Conservation (phyloP, 2,329 filamentous ascomycete genomes). For the Aspergillus ruber region DNA sequence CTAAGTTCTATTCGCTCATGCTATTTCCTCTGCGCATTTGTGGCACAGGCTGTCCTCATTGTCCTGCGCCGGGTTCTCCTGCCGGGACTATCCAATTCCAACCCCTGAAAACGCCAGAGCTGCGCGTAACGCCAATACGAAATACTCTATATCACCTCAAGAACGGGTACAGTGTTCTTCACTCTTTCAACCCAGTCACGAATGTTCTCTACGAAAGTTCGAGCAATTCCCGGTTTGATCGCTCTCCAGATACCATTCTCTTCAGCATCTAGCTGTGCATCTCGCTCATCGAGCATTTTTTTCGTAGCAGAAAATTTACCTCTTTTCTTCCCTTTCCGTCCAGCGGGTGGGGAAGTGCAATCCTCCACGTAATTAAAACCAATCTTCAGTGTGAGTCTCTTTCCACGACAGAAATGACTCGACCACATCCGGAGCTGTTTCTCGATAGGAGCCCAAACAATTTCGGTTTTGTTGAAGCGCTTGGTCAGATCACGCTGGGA, state of each 20-base stretch:
- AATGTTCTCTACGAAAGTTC: conserved; percentile 12
- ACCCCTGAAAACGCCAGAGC: too few relatives aligned
- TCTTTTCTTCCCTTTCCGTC: conserved; percentile 4
- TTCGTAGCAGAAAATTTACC: conserved; percentile 8
- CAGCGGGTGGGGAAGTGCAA: neutral
- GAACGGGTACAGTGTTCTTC: conserved; percentile 8
- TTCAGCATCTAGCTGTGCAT: conserved; percentile 7
- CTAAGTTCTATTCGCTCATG: too few relatives aligned
- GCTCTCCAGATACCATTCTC: too few relatives aligned
- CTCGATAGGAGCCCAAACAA: conserved; percentile 23
- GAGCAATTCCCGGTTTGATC: conserved; percentile 2
- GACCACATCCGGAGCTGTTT: conserved; percentile 21
- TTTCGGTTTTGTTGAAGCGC: conserved; percentile 19
- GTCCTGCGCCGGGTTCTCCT: too few relatives aligned
- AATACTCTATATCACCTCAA: neutral
- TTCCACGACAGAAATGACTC: conserved; percentile 19
- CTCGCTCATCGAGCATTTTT: conserved; percentile 7
- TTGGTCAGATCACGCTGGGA: conserved; percentile 22
- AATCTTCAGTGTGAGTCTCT: conserved; percentile 24
- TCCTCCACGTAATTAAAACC: conserved; percentile 21
- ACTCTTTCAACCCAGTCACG: conserved; percentile 9
- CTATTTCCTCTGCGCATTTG: too few relatives aligned
- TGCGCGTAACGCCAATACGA: too few relatives aligned
- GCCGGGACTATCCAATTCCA: too few relatives aligned
- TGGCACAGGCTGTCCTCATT: too few relatives aligned